Evolutionary conservation across 1,139 yeast species (phyloP).

Genomic region (Candida mesenterica): DNA sequence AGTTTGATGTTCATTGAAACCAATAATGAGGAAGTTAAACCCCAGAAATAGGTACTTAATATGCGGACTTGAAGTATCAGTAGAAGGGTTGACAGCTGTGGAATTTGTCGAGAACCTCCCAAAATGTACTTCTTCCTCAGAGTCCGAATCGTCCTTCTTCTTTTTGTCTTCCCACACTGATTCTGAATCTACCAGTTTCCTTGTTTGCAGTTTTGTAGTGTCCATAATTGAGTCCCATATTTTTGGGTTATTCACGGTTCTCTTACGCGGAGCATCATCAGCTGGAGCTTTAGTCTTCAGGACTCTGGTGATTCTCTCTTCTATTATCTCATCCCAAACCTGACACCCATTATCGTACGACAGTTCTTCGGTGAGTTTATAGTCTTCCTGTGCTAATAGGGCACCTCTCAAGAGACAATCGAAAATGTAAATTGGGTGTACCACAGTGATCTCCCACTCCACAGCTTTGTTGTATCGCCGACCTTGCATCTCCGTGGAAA

Average conservation of each 20-base stretch:
- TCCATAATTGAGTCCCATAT: conserved; percentile 56
- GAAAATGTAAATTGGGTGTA: conserved; percentile 74
- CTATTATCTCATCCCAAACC: conserved; percentile 43
- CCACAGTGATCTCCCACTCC: conserved; percentile 66
- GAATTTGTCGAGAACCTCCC: not conserved
- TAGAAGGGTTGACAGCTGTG: not conserved
- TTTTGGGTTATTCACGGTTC: conserved; percentile 24
- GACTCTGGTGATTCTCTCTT: conserved; percentile 11
- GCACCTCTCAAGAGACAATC: conserved; percentile 66
- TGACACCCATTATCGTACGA: conserved; percentile 48
- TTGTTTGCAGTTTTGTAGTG: conserved; percentile 20
- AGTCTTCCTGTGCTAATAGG: conserved; percentile 48
- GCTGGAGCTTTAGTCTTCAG: conserved; percentile 3
- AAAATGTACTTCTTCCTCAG: conserved; percentile 2
- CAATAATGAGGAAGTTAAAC: conserved; percentile 35
- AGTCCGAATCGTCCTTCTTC: not conserved
- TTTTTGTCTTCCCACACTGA: not conserved
- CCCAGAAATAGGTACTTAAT: conserved; percentile 30
- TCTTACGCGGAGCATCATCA: conserved; percentile 20
- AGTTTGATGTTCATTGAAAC: conserved; percentile 35
- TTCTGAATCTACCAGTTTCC: conserved; percentile 1
- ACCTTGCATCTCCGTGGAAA: conserved; percentile 56
- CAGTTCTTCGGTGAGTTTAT: conserved; percentile 24
- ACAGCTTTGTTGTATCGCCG: conserved; percentile 60
- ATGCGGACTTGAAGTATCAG: not conserved